phyloP scores from a whole-genome alignment of 495 filamentous ascomycete species.

The Aspergillus nanangensis region DNA sequence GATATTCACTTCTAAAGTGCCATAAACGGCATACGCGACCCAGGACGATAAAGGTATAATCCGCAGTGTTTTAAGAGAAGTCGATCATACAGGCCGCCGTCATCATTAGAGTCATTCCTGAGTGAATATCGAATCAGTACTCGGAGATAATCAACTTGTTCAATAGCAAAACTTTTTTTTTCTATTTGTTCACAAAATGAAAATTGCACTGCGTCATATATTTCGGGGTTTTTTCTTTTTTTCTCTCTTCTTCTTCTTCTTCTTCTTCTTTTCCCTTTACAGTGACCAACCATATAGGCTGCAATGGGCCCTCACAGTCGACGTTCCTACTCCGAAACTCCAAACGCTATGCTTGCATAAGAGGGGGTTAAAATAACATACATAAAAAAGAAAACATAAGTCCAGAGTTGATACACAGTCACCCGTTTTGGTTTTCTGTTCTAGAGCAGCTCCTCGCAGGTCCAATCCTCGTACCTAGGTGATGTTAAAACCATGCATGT shows the following conservation, averaged over 20 bases:
- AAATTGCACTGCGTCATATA: slow-evolving; percentile 11
- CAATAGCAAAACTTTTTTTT: slow-evolving; percentile 15
- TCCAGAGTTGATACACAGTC: slow-evolving; percentile 15
- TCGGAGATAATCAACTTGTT: neutral
- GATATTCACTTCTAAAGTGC: too few relatives aligned
- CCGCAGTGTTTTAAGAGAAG: too few relatives aligned
- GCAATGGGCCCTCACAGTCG: slow-evolving; percentile 9
- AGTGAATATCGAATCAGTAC: neutral
- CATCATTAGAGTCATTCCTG: neutral
- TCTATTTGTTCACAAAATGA: slow-evolving; percentile 12
- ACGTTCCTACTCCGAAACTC: slow-evolving; percentile 27
- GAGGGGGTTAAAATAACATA: slow-evolving; percentile 19
- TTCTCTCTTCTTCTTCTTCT: too few relatives aligned
- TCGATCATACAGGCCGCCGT: neutral
- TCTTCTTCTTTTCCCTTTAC: too few relatives aligned
- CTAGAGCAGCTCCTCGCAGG: slow-evolving; percentile 85
- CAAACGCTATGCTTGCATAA: slow-evolving; percentile 42
- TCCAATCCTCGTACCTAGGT: slow-evolving; percentile 95
- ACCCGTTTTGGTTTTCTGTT: slow-evolving; percentile 5
- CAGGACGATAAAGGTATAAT: too few relatives aligned
- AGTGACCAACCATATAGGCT: slow-evolving; percentile 10
- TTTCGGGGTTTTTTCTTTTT: slow-evolving; percentile 10
- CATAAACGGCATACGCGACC: too few relatives aligned
- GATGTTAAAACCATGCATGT: slow-evolving; percentile 14
- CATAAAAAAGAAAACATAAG: slow-evolving; percentile 13